A percentile compares a stretch with the other conserved stretches of the same genome.
These are phyloP conservation scores for Bruguiera gymnorhiza DNA, from an alignment of 345 rosid species.

Conservation along the genomic window DNA sequence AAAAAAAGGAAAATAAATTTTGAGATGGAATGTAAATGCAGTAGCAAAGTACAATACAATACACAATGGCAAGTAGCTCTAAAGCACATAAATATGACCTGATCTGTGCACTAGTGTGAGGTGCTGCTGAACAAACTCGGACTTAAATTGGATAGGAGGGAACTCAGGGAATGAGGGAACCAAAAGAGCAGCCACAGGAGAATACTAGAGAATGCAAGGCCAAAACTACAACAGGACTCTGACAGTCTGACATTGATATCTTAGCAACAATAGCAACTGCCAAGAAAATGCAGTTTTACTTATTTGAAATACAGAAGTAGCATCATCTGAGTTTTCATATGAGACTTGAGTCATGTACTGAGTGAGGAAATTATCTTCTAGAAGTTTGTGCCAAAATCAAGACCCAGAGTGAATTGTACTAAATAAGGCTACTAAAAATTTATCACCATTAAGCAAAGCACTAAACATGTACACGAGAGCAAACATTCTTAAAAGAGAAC, in stretches of 20 bases:
- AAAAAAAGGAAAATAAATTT: not conserved
- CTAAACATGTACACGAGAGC: not conserved
- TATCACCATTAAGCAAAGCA: not conserved
- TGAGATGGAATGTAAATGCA: too few species aligned
- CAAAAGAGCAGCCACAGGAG: not conserved
- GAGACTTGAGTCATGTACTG: too few species aligned
- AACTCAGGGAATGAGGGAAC: too few species aligned
- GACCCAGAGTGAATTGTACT: not conserved
- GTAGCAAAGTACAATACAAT: not conserved
- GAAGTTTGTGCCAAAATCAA: not conserved
- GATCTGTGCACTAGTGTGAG: not conserved
- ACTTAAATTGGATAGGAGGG: not conserved
- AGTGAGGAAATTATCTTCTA: too few species aligned
- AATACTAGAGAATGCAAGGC: not conserved
- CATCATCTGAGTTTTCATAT: too few species aligned
- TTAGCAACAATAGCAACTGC: too few species aligned
- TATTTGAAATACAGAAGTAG: too few species aligned
- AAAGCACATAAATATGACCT: not conserved
- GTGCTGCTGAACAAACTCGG: not conserved
- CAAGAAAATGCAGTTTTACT: too few species aligned
- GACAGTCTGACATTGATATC: too few species aligned
- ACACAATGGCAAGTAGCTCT: not conserved
- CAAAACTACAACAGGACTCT: too few species aligned
- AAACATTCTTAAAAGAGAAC: not conserved
- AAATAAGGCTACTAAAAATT: not conserved